phyloP scores from a whole-genome alignment of 352 stramenopile species.

The Stephanocyclus meneghinianus region DNA sequence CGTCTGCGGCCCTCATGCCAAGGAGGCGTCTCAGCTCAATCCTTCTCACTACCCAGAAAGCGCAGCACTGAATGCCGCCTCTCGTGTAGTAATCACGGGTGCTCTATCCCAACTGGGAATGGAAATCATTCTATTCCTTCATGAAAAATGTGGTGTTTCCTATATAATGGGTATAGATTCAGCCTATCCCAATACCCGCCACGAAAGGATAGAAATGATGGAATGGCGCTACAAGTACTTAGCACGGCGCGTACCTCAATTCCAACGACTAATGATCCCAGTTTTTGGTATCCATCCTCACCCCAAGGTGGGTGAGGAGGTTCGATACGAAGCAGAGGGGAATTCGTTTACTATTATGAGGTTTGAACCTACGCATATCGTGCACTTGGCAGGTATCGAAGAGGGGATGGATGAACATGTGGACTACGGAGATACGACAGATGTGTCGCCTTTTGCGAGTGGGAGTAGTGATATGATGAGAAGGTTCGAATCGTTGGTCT shows the following conservation, averaged over 20 bases:
- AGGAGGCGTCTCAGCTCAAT: conserved; percentile 44
- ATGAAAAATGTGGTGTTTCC: conserved; percentile 59
- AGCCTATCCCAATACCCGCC: conserved; percentile 52
- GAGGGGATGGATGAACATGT: conserved; percentile 41
- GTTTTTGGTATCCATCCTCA: conserved; percentile 53
- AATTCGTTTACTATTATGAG: conserved; percentile 44
- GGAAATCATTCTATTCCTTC: conserved; percentile 57
- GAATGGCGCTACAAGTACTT: conserved; percentile 47
- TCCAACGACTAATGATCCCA: conserved; percentile 46
- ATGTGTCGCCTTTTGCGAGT: conserved; percentile 34
- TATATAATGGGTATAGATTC: conserved; percentile 66
- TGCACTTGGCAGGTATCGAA: conserved; percentile 52
- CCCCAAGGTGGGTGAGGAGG: conserved; percentile 40
- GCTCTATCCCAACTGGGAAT: conserved; percentile 62
- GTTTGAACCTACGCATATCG: conserved; percentile 56
- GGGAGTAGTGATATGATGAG: conserved; percentile 46
- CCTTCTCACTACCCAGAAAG: conserved; percentile 39
- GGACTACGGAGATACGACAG: conserved; percentile 47
- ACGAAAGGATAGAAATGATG: conserved; percentile 46
- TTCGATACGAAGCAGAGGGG: conserved; percentile 24
- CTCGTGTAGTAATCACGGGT: conserved; percentile 63
- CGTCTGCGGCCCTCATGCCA: conserved; percentile 44
- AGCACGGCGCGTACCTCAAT: conserved; percentile 38
- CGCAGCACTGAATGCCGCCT: conserved; percentile 30
- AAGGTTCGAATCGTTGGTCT: conserved; percentile 45